Percentiles rank a stretch among this genome's conserved stretches.
These are phyloP conservation scores for Sicyos baderoa DNA, from an alignment of 306 rosid genomes.

Conservation along the genomic window DNA sequence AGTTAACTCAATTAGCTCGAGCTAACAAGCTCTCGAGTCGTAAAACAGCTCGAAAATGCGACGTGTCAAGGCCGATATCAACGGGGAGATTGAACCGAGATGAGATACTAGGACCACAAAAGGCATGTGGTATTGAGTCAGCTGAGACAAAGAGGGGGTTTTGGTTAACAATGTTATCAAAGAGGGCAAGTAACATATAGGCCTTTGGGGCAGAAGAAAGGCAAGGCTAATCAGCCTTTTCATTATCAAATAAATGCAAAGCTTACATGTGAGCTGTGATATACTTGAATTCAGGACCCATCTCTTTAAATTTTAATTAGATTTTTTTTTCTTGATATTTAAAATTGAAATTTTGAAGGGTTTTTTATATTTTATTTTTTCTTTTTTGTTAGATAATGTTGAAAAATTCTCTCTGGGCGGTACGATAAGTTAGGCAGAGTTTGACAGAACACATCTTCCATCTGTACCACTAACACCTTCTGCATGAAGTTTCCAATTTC, in stretches of 20 bases:
- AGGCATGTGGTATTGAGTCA: conserved; percentile 7
- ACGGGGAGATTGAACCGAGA: background rate
- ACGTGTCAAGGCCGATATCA: background rate
- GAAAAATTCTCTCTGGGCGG: background rate
- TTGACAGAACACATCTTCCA: conserved; percentile 13
- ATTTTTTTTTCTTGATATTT: background rate
- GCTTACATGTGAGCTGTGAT: conserved; percentile 17
- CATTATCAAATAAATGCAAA: conserved; percentile 10
- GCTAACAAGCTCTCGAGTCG: background rate
- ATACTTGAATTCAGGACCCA: conserved; percentile 15
- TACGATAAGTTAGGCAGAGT: conserved; percentile 6
- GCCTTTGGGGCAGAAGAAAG: conserved; percentile 7
- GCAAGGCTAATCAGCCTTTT: conserved; percentile 4
- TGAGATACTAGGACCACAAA: conserved; percentile 8
- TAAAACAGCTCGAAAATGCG: background rate
- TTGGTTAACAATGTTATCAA: conserved; percentile 4
- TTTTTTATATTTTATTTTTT: background rate
- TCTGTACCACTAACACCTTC: conserved; percentile 9
- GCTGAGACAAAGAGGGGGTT: conserved; percentile 16
- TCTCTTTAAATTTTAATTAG: background rate
- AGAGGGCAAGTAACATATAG: conserved; percentile 6
- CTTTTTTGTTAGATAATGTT: background rate
- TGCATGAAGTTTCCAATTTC: background rate
- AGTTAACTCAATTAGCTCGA: too few species aligned
- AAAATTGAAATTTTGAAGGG: background rate